Conservation (phyloP, 192 early-diverging fungal species). For the Umbelopsis sp. region DNA sequence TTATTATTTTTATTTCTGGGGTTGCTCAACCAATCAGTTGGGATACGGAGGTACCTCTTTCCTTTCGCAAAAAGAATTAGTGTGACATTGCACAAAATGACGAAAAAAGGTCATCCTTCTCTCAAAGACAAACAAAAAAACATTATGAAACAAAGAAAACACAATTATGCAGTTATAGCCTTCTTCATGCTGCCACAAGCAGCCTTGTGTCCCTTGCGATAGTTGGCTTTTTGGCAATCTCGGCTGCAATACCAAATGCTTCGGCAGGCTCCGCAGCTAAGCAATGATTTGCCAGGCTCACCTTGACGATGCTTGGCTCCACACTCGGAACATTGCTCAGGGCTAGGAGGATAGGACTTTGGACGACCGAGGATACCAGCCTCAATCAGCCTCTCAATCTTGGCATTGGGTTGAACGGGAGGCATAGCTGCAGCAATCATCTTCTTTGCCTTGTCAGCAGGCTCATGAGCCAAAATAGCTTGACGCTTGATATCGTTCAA, state of each 20-base stretch:
- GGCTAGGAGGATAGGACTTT: conserved; percentile 45
- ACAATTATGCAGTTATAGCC: neutral
- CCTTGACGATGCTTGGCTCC: conserved; percentile 38
- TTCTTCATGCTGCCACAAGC: conserved; percentile 28
- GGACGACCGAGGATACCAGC: conserved; percentile 44
- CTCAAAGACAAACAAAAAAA: too few relatives aligned
- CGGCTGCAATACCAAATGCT: conserved; percentile 60
- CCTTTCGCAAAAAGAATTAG: too few relatives aligned
- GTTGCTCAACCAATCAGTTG: too few relatives aligned
- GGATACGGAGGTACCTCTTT: too few relatives aligned
- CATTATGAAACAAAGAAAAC: too few relatives aligned
- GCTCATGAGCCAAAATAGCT: conserved; percentile 45
- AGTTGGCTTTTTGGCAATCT: conserved; percentile 63
- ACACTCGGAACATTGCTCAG: conserved; percentile 51
- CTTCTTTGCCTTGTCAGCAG: conserved; percentile 29
- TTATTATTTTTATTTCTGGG: too few relatives aligned
- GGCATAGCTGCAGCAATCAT: conserved; percentile 27
- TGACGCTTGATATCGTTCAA: conserved; percentile 56
- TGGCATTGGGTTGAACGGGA: conserved; percentile 27
- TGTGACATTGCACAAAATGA: too few relatives aligned
- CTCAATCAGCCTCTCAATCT: conserved; percentile 40
- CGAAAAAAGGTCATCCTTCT: too few relatives aligned
- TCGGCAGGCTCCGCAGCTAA: conserved; percentile 57
- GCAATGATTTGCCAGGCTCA: conserved; percentile 46
- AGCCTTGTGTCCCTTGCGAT: conserved; percentile 54